phyloP scores from a whole-genome alignment of 1,284 basidiomycete species.

The Chalciporus sp. region DNA sequence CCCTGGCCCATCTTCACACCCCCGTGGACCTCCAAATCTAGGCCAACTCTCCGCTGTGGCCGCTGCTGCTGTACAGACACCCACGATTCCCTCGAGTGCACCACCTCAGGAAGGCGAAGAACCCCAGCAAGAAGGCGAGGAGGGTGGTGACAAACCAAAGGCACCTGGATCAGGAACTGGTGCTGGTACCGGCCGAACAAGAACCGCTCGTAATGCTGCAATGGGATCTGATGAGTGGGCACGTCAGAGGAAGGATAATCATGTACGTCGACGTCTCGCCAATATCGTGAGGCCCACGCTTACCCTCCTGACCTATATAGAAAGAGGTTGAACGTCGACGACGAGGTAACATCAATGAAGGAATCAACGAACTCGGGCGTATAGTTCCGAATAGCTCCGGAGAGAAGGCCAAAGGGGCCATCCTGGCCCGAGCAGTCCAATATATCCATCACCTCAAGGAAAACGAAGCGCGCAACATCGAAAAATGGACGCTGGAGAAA shows the following conservation, averaged over 20 bases:
- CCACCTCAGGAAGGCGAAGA: constrained; percentile 40
- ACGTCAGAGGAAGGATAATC: constrained; percentile 82
- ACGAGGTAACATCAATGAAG: constrained; percentile 93
- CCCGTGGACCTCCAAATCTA: constrained; percentile 67
- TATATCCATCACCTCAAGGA: constrained; percentile 91
- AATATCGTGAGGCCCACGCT: neutral
- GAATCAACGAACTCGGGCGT: constrained; percentile 88
- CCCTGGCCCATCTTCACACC: constrained; percentile 74
- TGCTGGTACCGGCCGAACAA: constrained; percentile 40
- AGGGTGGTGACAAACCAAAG: constrained; percentile 30
- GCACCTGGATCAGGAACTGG: constrained; percentile 19
- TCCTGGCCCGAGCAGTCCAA: constrained; percentile 81
- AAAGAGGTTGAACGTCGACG: constrained; percentile 97
- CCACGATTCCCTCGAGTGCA: constrained; percentile 36
- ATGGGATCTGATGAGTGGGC: constrained; percentile 82
- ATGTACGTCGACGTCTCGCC: constrained; percentile 48
- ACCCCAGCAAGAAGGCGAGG: constrained; percentile 40
- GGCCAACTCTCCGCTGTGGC: constrained; percentile 59
- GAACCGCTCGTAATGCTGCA: constrained; percentile 51
- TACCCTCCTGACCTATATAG: constrained; percentile 42
- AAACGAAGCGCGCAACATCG: constrained; percentile 88
- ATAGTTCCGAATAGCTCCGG: constrained; percentile 88
- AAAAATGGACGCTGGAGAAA: constrained; percentile 95
- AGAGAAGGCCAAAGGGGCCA: constrained; percentile 88
- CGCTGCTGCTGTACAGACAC: constrained; percentile 41